Conservation (phyloP, 2,329 filamentous ascomycete species). For the Xylaria sp. region DNA sequence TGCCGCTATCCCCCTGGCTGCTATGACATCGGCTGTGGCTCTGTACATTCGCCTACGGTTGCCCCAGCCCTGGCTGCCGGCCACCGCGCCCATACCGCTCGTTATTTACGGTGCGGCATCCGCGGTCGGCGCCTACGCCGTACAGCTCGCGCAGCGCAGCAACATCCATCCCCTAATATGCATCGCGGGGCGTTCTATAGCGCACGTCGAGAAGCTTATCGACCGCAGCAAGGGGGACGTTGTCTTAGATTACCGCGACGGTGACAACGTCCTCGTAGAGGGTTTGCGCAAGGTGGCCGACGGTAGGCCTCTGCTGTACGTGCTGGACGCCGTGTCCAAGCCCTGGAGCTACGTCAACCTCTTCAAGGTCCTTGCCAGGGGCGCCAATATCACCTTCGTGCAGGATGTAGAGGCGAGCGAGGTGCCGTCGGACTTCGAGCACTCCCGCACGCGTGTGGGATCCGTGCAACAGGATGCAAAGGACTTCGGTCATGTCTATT, state of each 20-base stretch:
- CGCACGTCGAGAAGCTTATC: constrained; percentile 58
- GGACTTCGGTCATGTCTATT: constrained; percentile 40
- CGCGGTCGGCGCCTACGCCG: constrained; percentile 62
- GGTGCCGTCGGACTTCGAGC: constrained; percentile 36
- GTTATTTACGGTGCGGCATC: constrained; percentile 62
- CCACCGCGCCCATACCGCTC: constrained; percentile 41
- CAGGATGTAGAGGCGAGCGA: constrained; percentile 39
- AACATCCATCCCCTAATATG: constrained; percentile 67
- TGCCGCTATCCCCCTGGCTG: constrained; percentile 59
- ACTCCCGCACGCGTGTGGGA: constrained; percentile 32
- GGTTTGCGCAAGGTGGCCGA: constrained; percentile 48
- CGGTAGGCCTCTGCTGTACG: constrained; percentile 37
- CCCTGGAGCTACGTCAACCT: not conserved
- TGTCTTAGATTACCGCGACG: constrained; percentile 65
- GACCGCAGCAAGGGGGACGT: constrained; percentile 60
- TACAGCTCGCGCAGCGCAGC: constrained; percentile 59
- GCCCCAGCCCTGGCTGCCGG: constrained; percentile 54
- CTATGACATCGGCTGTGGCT: constrained; percentile 58
- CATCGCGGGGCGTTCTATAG: constrained; percentile 58
- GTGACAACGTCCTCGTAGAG: constrained; percentile 56
- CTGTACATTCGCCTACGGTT: constrained; percentile 54
- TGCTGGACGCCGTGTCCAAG: not conserved
- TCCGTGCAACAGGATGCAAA: constrained; percentile 31
- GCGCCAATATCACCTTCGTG: not conserved
- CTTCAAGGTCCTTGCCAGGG: not conserved